Conservation (phyloP, 2,329 filamentous ascomycete species). For the Botrytis porri region DNA sequence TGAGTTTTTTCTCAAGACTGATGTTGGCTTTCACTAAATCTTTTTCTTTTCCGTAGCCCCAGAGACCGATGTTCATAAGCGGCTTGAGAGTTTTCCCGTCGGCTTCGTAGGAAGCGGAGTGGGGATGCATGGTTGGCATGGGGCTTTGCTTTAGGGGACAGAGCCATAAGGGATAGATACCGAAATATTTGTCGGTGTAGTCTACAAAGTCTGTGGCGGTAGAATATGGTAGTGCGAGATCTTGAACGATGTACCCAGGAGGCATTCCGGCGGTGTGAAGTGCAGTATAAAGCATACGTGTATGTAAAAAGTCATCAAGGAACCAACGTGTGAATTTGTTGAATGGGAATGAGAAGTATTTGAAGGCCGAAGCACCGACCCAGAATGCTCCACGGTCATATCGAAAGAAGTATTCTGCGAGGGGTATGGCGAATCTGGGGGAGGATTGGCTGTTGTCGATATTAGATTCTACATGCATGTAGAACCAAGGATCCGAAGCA, state of each 20-base stretch:
- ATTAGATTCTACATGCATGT: constrained; percentile 54
- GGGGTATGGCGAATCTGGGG: constrained; percentile 43
- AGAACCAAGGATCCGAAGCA: constrained; percentile 61
- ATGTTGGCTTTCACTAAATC: constrained; percentile 70
- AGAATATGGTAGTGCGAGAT: constrained; percentile 56
- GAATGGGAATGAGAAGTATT: constrained; percentile 60
- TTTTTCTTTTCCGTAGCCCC: constrained; percentile 72
- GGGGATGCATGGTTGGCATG: constrained; percentile 38
- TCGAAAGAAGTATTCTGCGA: constrained; percentile 55
- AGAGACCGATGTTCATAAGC: constrained; percentile 68
- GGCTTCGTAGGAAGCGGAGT: constrained; percentile 26
- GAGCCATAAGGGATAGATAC: constrained; percentile 57
- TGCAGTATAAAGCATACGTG: constrained; percentile 59
- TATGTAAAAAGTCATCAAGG: constrained; percentile 60
- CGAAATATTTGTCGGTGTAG: constrained; percentile 47
- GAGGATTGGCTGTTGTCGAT: constrained; percentile 16
- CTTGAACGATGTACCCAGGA: constrained; percentile 58
- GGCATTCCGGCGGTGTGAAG: constrained; percentile 57
- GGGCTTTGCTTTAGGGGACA: constrained; percentile 48
- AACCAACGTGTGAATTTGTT: constrained; percentile 56
- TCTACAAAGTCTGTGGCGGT: constrained; percentile 51
- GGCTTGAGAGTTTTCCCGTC: constrained; percentile 39
- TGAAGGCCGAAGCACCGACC: constrained; percentile 58
- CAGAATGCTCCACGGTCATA: constrained; percentile 66
- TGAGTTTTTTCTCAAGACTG: constrained; percentile 66